Evolutionary conservation across 176 grass and related monocot species (phyloP).

Genomic region (maize (Zea mays)): Zm-B73-REFERENCE-NAM-5.0 NC_050104.1:162510001-162510500

Average conservation of each 20-base stretch:
- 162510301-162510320: background rate
- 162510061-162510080: background rate
- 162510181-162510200: background rate
- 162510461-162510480: constrained; percentile 34
- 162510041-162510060: background rate
- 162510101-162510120: background rate
- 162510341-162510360: background rate
- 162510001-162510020: background rate
- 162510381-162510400: background rate
- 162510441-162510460: background rate
- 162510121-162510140: background rate
- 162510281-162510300: background rate
- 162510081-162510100: background rate
- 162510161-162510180: background rate
- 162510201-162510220: constrained; percentile 2
- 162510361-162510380: background rate
- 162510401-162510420: background rate
- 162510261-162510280: background rate
- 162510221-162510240: background rate
- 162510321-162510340: background rate
- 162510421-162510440: background rate
- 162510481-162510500: constrained; percentile 28
- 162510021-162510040: background rate
- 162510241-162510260: background rate
- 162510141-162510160: background rate